These are phyloP conservation scores for Dillenia turbinata DNA, from an alignment of 164 flowering plant genomes.

Conservation along the genomic window DNA sequence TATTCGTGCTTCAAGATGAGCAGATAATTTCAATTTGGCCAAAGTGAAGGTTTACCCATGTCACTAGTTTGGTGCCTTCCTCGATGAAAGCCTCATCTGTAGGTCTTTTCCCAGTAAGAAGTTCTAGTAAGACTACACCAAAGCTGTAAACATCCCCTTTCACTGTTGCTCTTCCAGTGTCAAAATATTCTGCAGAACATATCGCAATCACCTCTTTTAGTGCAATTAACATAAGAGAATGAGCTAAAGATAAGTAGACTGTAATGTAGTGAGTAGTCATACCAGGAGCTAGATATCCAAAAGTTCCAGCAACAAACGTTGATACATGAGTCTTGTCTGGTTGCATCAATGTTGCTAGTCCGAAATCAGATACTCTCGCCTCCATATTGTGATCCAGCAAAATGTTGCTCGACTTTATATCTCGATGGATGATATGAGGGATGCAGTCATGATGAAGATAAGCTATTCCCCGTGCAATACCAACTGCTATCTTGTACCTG, in stretches of 20 bases:
- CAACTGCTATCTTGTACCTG: slow-evolving; percentile 84
- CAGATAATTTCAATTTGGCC: too few species aligned
- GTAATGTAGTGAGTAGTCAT: neutral
- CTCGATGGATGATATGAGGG: slow-evolving; percentile 94
- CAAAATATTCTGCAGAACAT: slow-evolving; percentile 71
- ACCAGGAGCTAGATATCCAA: slow-evolving; percentile 98
- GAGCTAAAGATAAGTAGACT: neutral
- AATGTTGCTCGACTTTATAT: slow-evolving; percentile 93
- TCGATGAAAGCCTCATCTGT: slow-evolving; percentile 77
- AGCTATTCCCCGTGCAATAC: slow-evolving; percentile 84
- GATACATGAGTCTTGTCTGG: slow-evolving; percentile 93
- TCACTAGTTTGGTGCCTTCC: slow-evolving; percentile 85
- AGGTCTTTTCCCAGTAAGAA: slow-evolving; percentile 85
- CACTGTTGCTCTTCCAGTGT: slow-evolving; percentile 85
- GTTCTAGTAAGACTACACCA: slow-evolving; percentile 88
- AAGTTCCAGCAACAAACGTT: slow-evolving; percentile 90
- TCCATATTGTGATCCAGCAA: slow-evolving; percentile 83
- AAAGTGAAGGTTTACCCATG: slow-evolving; percentile 61
- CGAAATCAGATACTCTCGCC: slow-evolving; percentile 89
- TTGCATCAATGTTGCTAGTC: slow-evolving; percentile 87
- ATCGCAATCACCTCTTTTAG: neutral
- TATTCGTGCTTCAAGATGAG: too few species aligned
- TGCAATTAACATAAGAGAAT: neutral
- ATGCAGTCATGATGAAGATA: slow-evolving; percentile 97
- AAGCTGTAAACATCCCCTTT: slow-evolving; percentile 97